Evolutionary conservation across 208 protist species (phyloP).

Genomic region (Balamuthia mandrillaris): DNA sequence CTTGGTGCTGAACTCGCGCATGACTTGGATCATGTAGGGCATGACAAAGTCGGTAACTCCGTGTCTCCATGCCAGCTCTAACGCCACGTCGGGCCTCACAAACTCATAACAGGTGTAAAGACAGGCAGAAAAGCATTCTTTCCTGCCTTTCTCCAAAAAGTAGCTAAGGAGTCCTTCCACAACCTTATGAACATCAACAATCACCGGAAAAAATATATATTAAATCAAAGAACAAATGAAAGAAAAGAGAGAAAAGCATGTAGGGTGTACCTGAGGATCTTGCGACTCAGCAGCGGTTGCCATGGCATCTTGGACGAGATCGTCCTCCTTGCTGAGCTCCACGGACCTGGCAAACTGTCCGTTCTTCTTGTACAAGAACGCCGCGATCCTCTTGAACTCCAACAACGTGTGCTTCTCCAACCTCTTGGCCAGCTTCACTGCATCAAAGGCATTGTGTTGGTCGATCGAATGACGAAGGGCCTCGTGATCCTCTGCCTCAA

Average conservation of each 20-base stretch:
- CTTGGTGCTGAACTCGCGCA: conserved; percentile 82
- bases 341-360: conserved; percentile 86
- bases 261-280: too few relatives aligned
- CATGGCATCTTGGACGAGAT: conserved; percentile 97
- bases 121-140: conserved; percentile 90
- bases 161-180: conserved; percentile 93
- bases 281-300: conserved; percentile 92
- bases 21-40: conserved; percentile 97
- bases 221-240: too few relatives aligned
- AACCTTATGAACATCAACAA: conserved; percentile 67
- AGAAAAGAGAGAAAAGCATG: too few relatives aligned
- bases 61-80: conserved; percentile 98
- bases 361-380: conserved; percentile 93
- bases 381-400: conserved; percentile 97
- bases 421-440: conserved; percentile 87
- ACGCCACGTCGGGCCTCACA: conserved; percentile 84
- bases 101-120: conserved; percentile 98
- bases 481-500: conserved; percentile 98
- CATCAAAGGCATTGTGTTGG: conserved; percentile 94
- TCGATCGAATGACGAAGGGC: conserved; percentile 91
- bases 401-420: conserved; percentile 96
- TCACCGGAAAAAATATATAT: neutral
- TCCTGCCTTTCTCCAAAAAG: conserved; percentile 91
- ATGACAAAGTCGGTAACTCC: conserved; percentile 95
- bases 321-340: conserved; percentile 93